phyloP scores from a whole-genome alignment of 2,329 filamentous ascomycete species.

The Fusarium camptoceras region DNA sequence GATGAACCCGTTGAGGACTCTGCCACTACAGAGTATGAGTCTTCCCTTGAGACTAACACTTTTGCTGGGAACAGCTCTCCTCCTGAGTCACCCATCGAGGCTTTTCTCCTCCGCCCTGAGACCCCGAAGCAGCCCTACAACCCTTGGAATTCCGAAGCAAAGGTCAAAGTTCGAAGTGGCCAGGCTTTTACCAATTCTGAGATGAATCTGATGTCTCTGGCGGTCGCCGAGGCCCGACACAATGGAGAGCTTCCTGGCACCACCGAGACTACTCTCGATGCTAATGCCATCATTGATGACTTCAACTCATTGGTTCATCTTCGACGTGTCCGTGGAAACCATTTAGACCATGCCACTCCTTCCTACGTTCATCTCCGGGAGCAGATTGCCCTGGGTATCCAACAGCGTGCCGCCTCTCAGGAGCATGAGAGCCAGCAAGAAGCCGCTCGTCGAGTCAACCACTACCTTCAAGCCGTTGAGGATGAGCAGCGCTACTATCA shows the following conservation, averaged over 20 bases:
- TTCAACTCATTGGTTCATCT: constrained; percentile 49
- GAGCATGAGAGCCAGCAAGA: constrained; percentile 35
- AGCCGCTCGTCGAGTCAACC: constrained; percentile 40
- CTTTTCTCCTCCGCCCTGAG: constrained; percentile 9
- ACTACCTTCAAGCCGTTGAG: constrained; percentile 44
- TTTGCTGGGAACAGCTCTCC: neutral
- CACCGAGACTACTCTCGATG: constrained; percentile 43
- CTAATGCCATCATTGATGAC: constrained; percentile 48
- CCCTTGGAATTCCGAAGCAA: neutral
- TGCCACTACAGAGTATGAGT: neutral
- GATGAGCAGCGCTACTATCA: constrained; percentile 42
- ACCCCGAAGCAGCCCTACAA: neutral
- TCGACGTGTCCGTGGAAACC: constrained; percentile 41
- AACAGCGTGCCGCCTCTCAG: constrained; percentile 49
- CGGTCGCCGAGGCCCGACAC: constrained; percentile 49
- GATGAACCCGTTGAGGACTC: neutral
- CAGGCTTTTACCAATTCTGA: constrained; percentile 28
- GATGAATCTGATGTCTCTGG: constrained; percentile 49
- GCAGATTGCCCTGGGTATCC: constrained; percentile 51
- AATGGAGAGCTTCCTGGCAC: constrained; percentile 51
- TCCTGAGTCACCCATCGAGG: constrained; percentile 26
- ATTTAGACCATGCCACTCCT: constrained; percentile 18
- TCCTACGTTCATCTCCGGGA: constrained; percentile 46
- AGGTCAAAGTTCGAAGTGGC: neutral
- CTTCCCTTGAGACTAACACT: neutral